Base-by-base conservation (phyloP, 2,329 filamentous ascomycete genomes). In the Colletotrichum sp. region DNA sequence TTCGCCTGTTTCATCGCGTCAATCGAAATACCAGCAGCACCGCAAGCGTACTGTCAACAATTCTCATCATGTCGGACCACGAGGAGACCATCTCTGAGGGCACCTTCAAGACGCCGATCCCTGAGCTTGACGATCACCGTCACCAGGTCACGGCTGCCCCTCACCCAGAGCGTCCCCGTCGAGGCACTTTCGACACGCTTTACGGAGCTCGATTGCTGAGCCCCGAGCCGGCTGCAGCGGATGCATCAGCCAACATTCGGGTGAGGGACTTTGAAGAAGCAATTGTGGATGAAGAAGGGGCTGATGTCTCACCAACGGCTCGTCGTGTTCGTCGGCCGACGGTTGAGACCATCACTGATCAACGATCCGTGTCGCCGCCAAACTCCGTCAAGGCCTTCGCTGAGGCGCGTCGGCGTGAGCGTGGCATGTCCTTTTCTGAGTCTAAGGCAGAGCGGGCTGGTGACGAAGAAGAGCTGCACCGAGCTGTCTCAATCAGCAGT, bases 351-450 rank as follows among this genome's bases (percentile, higher is more conserved):
- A 84, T 88, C 61, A 83, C 86, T 28, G 89, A 91, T 26, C 91
- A 91, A 64, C 91, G 95, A 71, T 95, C 95, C 1, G 87, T 91
- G 3, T 98, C 97, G 8, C 96, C 96, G 13, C 97, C 97, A 9
- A 99, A 98, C 84, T 99, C 97, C 0, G 96, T 99, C 67, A 98
- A 98, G 84, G 97, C 97, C 6, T 99, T 99, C 84, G 97, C 97
- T 21, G 95, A 97, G 81, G 95, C 95, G 71, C 94, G 95, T 66
- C 94, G 95, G 75, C 93, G 96, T 75, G 95, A 96, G 82, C 94
- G 96, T 58, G 95, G 93, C 75, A 83, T 89, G 81, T 93, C 89
- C 26, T 86, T 89, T 77, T 91, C 89, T 18, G 90, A 90, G 77
- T 81, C 84, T 71, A 83, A 82, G 71, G 75, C 79, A 24, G 82